Evolutionary conservation across 1,139 yeast species (phyloP).

Genomic region (Sugiyamaella castrensis): DNA sequence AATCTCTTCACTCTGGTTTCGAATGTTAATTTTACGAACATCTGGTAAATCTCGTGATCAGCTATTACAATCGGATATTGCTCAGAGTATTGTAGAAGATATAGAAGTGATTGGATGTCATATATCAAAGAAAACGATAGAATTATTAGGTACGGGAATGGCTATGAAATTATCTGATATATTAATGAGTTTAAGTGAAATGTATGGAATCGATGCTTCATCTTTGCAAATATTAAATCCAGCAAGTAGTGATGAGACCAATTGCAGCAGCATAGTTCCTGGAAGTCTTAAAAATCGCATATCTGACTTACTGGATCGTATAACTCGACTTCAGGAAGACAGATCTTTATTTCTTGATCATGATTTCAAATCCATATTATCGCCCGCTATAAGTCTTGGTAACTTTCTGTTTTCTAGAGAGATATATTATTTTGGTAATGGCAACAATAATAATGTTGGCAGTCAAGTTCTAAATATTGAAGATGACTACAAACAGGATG

Average conservation of each 20-base stretch:
- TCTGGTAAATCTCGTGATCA: too few species aligned
- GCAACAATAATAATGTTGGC: too few species aligned
- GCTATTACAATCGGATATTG: not conserved
- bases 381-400: too few species aligned
- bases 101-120: conserved; percentile 9
- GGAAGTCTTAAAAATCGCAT: not conserved
- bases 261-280: conserved; percentile 10
- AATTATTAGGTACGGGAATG: conserved; percentile 23
- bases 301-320: conserved; percentile 1
- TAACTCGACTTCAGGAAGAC: not conserved
- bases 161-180: conserved; percentile 23
- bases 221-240: too few species aligned
- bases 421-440: too few species aligned
- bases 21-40: conserved; percentile 1
- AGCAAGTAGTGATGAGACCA: not conserved
- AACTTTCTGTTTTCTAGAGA: too few species aligned
- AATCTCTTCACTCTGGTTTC: conserved; percentile 22
- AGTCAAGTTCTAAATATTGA: too few species aligned
- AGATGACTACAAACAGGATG: too few species aligned
- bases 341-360: too few species aligned
- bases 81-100: conserved; percentile 7
- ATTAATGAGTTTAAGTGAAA: not conserved
- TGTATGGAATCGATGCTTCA: not conserved
- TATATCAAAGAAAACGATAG: conserved; percentile 13
- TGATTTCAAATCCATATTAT: too few species aligned